Evolutionary conservation across 2,329 filamentous ascomycete genomes (phyloP), one percentile per base, ranked within the genome.

Genomic region (Stachybotrys chartarum): DNA sequence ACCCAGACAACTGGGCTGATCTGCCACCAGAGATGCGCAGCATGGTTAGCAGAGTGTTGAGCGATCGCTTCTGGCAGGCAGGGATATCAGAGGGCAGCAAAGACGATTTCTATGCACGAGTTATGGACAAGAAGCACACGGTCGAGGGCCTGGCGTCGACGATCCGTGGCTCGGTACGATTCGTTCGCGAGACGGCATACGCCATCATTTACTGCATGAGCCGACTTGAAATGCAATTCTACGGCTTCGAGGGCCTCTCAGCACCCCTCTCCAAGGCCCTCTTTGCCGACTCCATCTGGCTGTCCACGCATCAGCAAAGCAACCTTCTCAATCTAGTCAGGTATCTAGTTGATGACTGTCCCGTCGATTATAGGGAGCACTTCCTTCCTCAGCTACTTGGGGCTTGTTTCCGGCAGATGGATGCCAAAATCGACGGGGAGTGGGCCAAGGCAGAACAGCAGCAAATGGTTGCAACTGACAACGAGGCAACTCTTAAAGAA

Each of bases 41-140:
- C 6, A 84, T 96, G 53, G 88, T 97, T 45, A 82, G 85, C 48
- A 83, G 90, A 24, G 91, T 97, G 18, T 75, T 99, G 24, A 96
- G 91, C 14, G 94, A 99, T 71, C 83, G 94, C 30, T 99, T 99
- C 70, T 99, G 94, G 94, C 94, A 99, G 76, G 91, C 92, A 7
- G 94, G 94, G 10, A 99, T 99, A 52, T 97, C 94, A 0, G 89
- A 87, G 58, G 94, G 96, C 30, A 97, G 90, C 63, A 91, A 94
- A 68, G 94, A 97, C 59, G 93, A 97, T 56, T 99, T 99, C 68
- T 97, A 97, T 70, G 89, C 91, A 35, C 84, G 90, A 46, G 93
- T 99, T 2, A 85, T 91, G 55, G 88, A 91, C 35, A 96, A 94
- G 55, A 96, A 91, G 71, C 83, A 82, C 46, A 96, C 91, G 0